Percentiles rank a stretch among this genome's conserved stretches.
phyloP scores from a whole-genome alignment of 108 stramenopile genomes.

The Fragilaria radians region DNA sequence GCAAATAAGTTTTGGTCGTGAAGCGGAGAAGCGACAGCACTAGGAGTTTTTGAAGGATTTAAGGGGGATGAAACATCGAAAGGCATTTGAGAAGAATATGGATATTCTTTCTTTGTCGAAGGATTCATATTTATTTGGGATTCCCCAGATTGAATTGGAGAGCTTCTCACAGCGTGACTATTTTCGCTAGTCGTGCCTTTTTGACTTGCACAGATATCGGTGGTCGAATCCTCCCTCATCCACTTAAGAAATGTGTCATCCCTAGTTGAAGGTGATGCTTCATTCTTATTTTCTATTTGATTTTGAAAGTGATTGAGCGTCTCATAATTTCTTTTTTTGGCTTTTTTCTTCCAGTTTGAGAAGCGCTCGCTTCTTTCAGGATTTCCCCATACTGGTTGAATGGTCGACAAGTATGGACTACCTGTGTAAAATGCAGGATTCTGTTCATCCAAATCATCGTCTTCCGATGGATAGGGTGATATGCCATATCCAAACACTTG shows the following conservation, averaged over 20 bases:
- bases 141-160: background rate
- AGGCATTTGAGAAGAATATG: background rate
- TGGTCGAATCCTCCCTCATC: background rate
- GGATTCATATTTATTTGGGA: background rate
- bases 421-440: constrained; percentile 18
- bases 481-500: constrained; percentile 72
- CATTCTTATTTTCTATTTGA: background rate
- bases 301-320: background rate
- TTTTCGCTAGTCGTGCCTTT: background rate
- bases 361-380: constrained; percentile 19
- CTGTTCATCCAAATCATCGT: constrained; percentile 13
- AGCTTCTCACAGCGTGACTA: background rate
- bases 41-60: background rate
- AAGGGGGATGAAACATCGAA: background rate
- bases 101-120: background rate
- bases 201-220: background rate
- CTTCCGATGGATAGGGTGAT: constrained; percentile 23
- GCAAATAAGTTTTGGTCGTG: constrained; percentile 51
- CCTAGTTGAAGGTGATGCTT: background rate
- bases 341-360: constrained; percentile 6
- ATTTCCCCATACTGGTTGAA: constrained; percentile 55
- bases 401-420: constrained; percentile 37
- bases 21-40: background rate
- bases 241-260: background rate
- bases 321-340: background rate